Conservation (phyloP, 495 filamentous ascomycete species). For the Aspergillus biplanus region DNA sequence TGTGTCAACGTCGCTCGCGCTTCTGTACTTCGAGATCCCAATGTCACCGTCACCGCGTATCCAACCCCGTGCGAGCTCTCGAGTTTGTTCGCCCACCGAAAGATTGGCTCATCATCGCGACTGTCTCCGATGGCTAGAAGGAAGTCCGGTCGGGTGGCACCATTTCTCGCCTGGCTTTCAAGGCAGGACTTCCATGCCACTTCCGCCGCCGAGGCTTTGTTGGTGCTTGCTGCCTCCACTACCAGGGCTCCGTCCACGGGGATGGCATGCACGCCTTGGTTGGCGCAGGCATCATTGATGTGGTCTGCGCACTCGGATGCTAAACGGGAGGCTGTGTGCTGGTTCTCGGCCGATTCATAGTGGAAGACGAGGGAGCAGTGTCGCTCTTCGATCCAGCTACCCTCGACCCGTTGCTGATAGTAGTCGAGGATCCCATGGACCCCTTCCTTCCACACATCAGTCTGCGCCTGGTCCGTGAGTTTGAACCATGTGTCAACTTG, state of each 20-base stretch:
- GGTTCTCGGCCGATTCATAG: constrained; percentile 80
- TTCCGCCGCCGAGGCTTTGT: constrained; percentile 79
- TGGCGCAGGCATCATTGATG: constrained; percentile 88
- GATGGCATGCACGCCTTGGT: constrained; percentile 80
- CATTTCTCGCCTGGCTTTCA: constrained; percentile 35
- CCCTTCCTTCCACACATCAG: constrained; percentile 73
- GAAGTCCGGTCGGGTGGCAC: constrained; percentile 66
- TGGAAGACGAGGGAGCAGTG: constrained; percentile 88
- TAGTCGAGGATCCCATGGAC: constrained; percentile 79
- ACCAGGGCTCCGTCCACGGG: constrained; percentile 76
- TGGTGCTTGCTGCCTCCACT: constrained; percentile 80
- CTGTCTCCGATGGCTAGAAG: constrained; percentile 85
- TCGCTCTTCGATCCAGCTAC: constrained; percentile 81
- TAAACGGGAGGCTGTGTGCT: constrained; percentile 68
- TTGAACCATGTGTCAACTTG: constrained; percentile 70
- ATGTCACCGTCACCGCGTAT: constrained; percentile 77
- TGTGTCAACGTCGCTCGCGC: constrained; percentile 83
- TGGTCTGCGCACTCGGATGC: constrained; percentile 87
- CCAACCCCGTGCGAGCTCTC: constrained; percentile 56
- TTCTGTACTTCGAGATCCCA: constrained; percentile 85
- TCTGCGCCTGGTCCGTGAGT: constrained; percentile 68
- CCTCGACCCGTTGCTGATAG: constrained; percentile 85
- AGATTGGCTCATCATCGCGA: constrained; percentile 89
- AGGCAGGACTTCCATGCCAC: constrained; percentile 64
- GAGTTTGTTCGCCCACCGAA: constrained; percentile 87